Base-by-base conservation (phyloP, 805 yeast species). In the Blastobotrys parvus region DNA sequence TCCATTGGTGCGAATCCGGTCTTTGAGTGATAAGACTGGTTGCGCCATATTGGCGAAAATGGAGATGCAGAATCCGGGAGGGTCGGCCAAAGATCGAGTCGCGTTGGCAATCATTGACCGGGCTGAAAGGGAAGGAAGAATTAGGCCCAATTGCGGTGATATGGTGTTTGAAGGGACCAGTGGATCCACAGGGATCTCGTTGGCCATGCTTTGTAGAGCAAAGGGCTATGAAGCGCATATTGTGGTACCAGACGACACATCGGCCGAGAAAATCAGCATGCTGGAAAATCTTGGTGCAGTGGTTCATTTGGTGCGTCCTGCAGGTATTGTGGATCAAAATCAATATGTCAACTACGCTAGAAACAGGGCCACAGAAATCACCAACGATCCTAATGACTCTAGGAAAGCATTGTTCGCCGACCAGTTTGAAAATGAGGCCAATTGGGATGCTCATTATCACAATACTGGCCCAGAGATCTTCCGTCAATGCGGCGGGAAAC, bases 381-480 rank as follows among this genome's bases (percentile, higher is more conserved):
- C 60, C 31, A 40, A 57, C 15, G 72, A 72, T 48, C 41, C 57
- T 0, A 42, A 60, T 5, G 68, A 68, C 34, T 45, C 51, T 0
- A 53, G 71, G 4, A 67, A 63, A 22, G 97, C 95, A 3, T 69
- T 90, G 0, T 92, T 90, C 66, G 97, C 96, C 1, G 89, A 90
- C 61, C 98, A 90, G 60, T 90, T 92, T 63, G 98, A 92, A 58
- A 92, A 86, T 59, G 94, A 83, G 48, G 78, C 77, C 47, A 90
- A 90, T 58, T 90, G 97, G 97, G 68, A 72, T 47, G 72, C 80
- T 2, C 98, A 90, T 60, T 88, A 77, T 61, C 60, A 61, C 13
- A 74, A 88, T 1, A 90, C 98, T 0, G 97, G 95, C 0, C 97
- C 97, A 1, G 98, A 90, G 57, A 85, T 90, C n/a, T 82, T 74